These are phyloP conservation scores for Colletotrichum acutatum DNA, from an alignment of 2,329 filamentous ascomycete species.

Conservation along the genomic window DNA sequence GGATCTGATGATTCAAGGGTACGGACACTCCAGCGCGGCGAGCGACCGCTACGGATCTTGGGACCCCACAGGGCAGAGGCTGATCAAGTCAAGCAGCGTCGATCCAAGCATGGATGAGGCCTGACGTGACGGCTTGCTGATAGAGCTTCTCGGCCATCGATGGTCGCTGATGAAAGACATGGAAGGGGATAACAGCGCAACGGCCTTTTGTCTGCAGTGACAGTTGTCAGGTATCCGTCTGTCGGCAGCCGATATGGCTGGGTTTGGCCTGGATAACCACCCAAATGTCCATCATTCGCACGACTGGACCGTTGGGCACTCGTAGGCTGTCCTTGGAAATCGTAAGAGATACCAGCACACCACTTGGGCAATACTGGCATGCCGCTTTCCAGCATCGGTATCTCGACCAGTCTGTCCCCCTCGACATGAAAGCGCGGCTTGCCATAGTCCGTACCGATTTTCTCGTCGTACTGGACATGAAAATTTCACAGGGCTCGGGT, in stretches of 20 bases:
- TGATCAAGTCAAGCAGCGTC: constrained; percentile 9
- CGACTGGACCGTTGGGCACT: neutral
- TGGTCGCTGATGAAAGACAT: neutral
- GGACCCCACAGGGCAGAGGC: constrained; percentile 10
- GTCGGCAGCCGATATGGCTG: neutral
- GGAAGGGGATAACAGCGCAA: neutral
- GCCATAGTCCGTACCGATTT: constrained; percentile 3
- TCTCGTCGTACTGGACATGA: neutral
- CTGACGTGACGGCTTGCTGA: neutral
- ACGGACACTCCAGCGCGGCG: neutral
- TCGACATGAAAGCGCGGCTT: neutral
- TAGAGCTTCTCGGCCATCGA: too few species aligned
- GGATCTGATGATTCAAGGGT: too few species aligned
- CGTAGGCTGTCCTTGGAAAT: neutral
- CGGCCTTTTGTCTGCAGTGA: neutral
- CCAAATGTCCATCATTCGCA: neutral
- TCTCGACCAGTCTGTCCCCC: neutral
- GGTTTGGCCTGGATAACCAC: neutral
- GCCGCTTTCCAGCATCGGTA: neutral
- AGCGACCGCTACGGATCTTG: neutral
- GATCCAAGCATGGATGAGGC: constrained; percentile 24
- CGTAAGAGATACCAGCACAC: too few species aligned
- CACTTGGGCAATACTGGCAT: neutral
- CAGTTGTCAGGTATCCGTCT: neutral
- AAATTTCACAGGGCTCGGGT: neutral